phyloP scores from a whole-genome alignment of 306 rosid species.

The Datisca glomerata region DNA sequence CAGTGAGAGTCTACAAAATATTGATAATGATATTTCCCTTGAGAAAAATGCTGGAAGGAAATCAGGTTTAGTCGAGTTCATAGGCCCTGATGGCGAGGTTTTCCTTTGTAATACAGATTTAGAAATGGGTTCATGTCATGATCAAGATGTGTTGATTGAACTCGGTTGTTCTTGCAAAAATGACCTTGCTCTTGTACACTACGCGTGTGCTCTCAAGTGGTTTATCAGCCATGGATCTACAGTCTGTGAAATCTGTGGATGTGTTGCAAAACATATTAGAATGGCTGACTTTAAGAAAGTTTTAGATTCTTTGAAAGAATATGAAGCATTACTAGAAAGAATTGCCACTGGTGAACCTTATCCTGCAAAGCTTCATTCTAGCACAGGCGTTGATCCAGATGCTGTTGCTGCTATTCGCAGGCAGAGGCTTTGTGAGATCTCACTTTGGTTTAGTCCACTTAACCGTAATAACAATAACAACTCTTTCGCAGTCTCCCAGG shows the following conservation, averaged over 20 bases:
- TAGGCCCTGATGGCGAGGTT: constrained; percentile 91
- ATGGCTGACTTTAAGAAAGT: constrained; percentile 60
- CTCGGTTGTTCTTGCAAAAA: constrained; percentile 96
- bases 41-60: constrained; percentile 28
- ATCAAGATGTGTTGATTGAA: constrained; percentile 49
- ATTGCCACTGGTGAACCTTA: constrained; percentile 63
- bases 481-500: constrained; percentile 43
- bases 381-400: constrained; percentile 69
- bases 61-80: constrained; percentile 47
- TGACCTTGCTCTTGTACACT: constrained; percentile 89
- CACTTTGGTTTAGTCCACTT: constrained; percentile 85
- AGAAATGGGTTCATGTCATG: constrained; percentile 57
- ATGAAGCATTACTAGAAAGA: constrained; percentile 79
- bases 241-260: constrained; percentile 86
- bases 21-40: constrained; percentile 11
- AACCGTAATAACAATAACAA: constrained; percentile 27
- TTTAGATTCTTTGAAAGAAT: constrained; percentile 62
- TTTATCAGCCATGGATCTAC: constrained; percentile 92
- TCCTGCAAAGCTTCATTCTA: constrained; percentile 29
- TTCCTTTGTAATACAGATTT: constrained; percentile 61
- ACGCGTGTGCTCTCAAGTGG: constrained; percentile 96
- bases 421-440: constrained; percentile 82
- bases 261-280: constrained; percentile 60
- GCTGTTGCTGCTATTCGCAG: constrained; percentile 92
- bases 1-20: constrained; percentile 13